Evolutionary conservation across 2,329 filamentous ascomycete species (phyloP).

Genomic region (Cercospora berteroae): DNA sequence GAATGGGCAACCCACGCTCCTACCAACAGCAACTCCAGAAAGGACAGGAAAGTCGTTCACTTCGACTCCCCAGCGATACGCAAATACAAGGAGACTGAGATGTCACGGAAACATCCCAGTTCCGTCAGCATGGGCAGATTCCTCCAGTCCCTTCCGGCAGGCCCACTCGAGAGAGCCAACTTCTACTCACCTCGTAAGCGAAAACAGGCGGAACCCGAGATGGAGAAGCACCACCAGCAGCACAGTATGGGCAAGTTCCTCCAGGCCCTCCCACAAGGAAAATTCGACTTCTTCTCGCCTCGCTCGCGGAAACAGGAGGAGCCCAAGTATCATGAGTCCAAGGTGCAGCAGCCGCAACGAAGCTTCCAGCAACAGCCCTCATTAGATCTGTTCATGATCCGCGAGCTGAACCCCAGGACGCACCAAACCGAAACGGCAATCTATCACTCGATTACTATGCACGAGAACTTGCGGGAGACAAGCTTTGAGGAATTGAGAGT

Average conservation of each 20-base stretch:
- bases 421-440: not conserved
- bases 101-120: constrained; percentile 3
- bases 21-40: not conserved
- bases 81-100: not conserved
- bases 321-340: not conserved
- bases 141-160: not conserved
- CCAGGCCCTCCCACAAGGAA: not conserved
- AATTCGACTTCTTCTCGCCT: not conserved
- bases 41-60: not conserved
- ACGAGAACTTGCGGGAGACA: not conserved
- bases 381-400: not conserved
- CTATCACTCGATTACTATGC: not conserved
- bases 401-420: not conserved
- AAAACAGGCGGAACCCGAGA: not conserved
- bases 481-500: constrained; percentile 7
- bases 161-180: not conserved
- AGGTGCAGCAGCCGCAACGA: not conserved
- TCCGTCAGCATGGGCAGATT: constrained; percentile 5
- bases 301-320: not conserved
- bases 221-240: not conserved
- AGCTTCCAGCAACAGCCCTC: not conserved
- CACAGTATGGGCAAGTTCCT: not conserved
- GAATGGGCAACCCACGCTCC: not conserved
- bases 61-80: not conserved
- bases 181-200: not conserved